Base-by-base conservation (phyloP, 2,329 filamentous ascomycete genomes). In the Biscogniauxia mediterranea region DNA sequence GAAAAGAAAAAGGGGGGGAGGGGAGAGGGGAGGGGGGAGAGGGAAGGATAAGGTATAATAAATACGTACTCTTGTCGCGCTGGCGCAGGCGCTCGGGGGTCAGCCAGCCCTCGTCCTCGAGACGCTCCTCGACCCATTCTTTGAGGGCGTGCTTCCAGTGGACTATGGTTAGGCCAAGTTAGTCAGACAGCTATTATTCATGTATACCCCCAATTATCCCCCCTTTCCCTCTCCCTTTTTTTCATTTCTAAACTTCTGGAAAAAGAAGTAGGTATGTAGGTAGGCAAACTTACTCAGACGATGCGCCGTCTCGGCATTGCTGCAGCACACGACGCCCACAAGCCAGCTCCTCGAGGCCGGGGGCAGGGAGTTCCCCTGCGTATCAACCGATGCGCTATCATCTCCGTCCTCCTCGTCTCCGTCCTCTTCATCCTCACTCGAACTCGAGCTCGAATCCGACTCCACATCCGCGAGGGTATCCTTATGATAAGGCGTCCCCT, bases 91-190 rank as follows among this genome's bases (percentile, higher is more conserved):
- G 82, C 11, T 82, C 76, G 0, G 85, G 76, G 0, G 77, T 78
- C 64, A 89, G 79, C 64, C 89, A 82, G 0, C 85, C 86, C 61
- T 87, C 80, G 1, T 74, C 74, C 23, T 80, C 75, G 0, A 95
- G 83, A 57, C 84, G 85, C 26, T 83, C 80, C 23, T 89, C 80
- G 0, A 93, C 87, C 83, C 85, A 90, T 65, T 88, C 82, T 70
- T 90, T 88, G n/a, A 94, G 84, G 53, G 87, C 84, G 62, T 84
- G 85, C 60, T 89, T 88, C 91, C 91, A 93, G 75, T 95, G 91
- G 4, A 86, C 28, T 32, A 32, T 13, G 7, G 28, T 13, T 4
- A 32, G 7, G 28, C 11, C 7, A 13, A 32, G 28, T 32, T 32
- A 32, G 11, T 32, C 11, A 8, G 11, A 4, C 11, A 8, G 23